Base-by-base conservation (phyloP, 2,329 filamentous ascomycete genomes). In the Gaeumannomyces sp. region DNA sequence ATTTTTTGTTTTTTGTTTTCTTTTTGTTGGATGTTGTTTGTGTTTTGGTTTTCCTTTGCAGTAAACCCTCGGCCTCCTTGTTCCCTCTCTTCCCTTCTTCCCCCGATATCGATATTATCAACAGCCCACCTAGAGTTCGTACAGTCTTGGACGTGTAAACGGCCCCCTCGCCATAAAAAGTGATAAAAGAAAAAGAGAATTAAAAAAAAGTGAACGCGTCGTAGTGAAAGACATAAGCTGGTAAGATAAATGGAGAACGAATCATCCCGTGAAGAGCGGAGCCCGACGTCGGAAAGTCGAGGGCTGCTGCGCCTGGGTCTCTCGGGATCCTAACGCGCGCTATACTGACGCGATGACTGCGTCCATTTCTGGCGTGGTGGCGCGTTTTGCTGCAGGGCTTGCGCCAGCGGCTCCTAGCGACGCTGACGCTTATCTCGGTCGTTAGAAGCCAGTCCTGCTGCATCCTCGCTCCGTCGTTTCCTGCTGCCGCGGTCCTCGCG, bases 351-450 rank as follows among this genome's bases (percentile, higher is more conserved):
- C n/a, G 19, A 22, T 10, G 45, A 7, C 22, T 53, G 19, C 45
- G 45, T 25, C 45, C 45, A 22, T 53, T 53, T 22, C 19, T 53
- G 45, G 19, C 45, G 45, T n/a, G 45, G n/a, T 53, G 45, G 45
- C 14, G 45, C 22, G n/a, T 53, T 25, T 19, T 53, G 45, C 22
- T 53, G 45, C n/a, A 53, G 45, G 45, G 45, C 45, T n/a, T 25
- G 45, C 22, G 45, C 25, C 19, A 31, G 25, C 10, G 53, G n/a
- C 31, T 56, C 69, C 72, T 78, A 84, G 70, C 80, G 79, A 73
- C 84, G 79, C 68, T 76, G 78, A 72, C 84, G 78, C 77, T 86
- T 86, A 67, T 86, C 83, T 65, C 80, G 77, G 56, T 84, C 81
- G 69, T 72, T 78, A 22, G 78, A 79, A 79, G 45, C 45, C 22